These are phyloP conservation scores for Uronychia setigera DNA, from an alignment of 73 alveolate genomes.

Conservation along the genomic window DNA sequence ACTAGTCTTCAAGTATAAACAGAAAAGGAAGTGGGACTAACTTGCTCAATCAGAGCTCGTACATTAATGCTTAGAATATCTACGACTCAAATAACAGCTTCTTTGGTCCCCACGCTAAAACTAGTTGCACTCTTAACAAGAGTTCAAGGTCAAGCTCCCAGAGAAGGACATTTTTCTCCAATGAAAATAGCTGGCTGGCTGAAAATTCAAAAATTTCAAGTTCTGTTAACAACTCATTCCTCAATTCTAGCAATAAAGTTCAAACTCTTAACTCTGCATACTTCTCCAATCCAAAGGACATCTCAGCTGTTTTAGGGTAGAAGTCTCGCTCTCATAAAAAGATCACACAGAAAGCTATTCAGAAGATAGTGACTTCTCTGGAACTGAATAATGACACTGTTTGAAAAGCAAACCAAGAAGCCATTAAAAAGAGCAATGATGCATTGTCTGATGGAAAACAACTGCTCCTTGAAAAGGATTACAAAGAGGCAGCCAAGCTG, in stretches of 20 bases:
- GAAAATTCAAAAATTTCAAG: neutral
- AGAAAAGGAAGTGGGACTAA: neutral
- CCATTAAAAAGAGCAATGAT: conserved; percentile 1
- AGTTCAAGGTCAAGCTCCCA: neutral
- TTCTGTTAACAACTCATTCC: neutral
- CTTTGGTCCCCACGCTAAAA: neutral
- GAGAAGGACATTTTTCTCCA: neutral
- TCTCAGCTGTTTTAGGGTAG: neutral
- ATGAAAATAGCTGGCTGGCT: neutral
- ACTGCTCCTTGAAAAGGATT: conserved; percentile 31
- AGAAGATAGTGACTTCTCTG: conserved; percentile 23
- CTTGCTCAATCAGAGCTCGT: neutral
- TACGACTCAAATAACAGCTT: neutral
- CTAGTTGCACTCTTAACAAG: neutral
- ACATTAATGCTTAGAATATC: neutral
- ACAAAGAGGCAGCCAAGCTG: conserved; percentile 16
- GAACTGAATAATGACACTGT: conserved; percentile 13
- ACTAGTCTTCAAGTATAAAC: neutral
- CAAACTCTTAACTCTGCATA: neutral
- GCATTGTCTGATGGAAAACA: conserved; percentile 21
- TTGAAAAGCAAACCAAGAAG: conserved; percentile 11
- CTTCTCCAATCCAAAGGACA: neutral
- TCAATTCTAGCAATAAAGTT: neutral
- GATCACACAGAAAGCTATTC: conserved; percentile 18
- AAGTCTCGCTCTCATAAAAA: conserved; percentile 13